Evolutionary conservation across 305 asterid species (phyloP), one percentile per base, ranked within the genome.

Genomic region (Withania somnifera): DNA sequence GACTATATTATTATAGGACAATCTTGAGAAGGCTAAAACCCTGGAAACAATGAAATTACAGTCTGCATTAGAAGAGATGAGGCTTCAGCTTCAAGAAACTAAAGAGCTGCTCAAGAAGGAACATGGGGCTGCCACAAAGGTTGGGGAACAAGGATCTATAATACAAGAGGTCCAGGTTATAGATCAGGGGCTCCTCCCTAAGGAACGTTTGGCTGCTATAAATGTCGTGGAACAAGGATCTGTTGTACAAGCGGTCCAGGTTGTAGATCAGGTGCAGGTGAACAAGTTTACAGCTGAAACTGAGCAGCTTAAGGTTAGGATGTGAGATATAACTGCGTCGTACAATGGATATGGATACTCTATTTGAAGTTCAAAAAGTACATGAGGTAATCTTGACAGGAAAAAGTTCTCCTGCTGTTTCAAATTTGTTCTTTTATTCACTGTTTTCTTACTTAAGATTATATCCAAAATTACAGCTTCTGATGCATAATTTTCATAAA

Each of bases 231-330:
- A 58, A 60, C 24, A 42, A 15, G 75, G 9, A 50, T 79, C 76
- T 60, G 76, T 60, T 40, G 38, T 40, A 24, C 60, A 79, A 38
- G 82, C 57, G 42, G 71, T 57, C 50, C 68, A 82, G 88, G 86
- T 88, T 79, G 28, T 89, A 36, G 92, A 90, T 85, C 86, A 88
- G 71, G 82, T 90, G 87, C 84, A 87, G 75, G 88, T 91, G 78
- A 80, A 79, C 79, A 88, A 88, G 81, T 88, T 95, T 80, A 84
- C 91, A 58, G 86, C 90, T 83, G 98, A 95, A 91, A 95, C 93
- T 79, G 95, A 90, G 88, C 89, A 87, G 84, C 93, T 95, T 79
- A 93, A 91, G 97, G 97, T 91, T 81, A 60, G 89, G 87, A 85
- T 73, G 47, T 81, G 42, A 47, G 17, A 38, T 81, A 60, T n/a